Evolutionary conservation across 2,329 filamentous ascomycete genomes (phyloP), one percentile per base, ranked within the genome.

Genomic region (Microsporum canis): DNA sequence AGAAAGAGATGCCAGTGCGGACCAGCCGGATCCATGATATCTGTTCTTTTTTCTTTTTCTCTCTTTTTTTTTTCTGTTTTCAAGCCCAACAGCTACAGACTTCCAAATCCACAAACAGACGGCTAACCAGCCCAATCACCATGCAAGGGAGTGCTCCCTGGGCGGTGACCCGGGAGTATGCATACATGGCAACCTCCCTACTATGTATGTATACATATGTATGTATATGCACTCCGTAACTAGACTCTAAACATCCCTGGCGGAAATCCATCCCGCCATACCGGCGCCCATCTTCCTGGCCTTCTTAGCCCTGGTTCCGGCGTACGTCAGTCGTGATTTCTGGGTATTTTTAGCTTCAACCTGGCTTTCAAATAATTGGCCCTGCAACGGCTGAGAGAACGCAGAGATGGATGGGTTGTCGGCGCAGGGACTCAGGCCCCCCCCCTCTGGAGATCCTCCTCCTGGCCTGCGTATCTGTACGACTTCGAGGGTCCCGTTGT

Each of bases 181-280:
- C 38, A 41, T 5, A 41, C 39, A 4, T 43, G 3, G 4, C 14
- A 6, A 17, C 1, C 39, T 43, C 17, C 17, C 5, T 43, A 43
- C 39, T n/a, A n/a, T n/a, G 39, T 5, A 43, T 43, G 12, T 3
- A 43, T 43, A 43, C 5, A 6, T 5, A 17, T 5, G 14, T 43
- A 17, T 43, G 17, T 14, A 43, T 43, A 43, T 43, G 39, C 39
- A 43, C 39, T 43, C 39, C 17, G 39, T 43, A 43, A 43, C 39
- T 43, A 36, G 7, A 10, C 29, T 36, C 31, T 31, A 14, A 7
- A 23, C 51, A 55, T 55, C 31, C 51, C 51, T 55, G 31, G 12
- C 51, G 51, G 51, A 36, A 55, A 55, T 55, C 51, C 51, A 29
- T 55, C 51, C 51, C 31, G 51, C 31, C 51, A 55, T 31, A 55